A percentile compares a stretch with the other conserved stretches of the same genome.
These are phyloP conservation scores for Sanguinoderma infundibulare DNA, from an alignment of 1,284 basidiomycete genomes.

Conservation along the genomic window DNA sequence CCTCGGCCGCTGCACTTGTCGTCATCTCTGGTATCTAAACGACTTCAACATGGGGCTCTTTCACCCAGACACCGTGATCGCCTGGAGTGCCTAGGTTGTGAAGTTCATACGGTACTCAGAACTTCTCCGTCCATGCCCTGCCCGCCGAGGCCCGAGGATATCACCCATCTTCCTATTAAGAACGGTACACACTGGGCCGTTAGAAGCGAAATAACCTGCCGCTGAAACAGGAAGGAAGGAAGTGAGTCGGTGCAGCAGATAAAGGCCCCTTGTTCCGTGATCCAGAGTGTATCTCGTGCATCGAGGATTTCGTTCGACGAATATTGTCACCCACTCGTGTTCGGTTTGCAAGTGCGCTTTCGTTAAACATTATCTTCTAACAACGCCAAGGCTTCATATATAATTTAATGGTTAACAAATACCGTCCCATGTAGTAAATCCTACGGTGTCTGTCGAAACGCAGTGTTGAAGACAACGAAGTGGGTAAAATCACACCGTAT, in stretches of 20 bases:
- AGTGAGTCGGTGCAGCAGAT: neutral
- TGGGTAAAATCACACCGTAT: no score
- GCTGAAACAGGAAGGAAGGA: neutral
- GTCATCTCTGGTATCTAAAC: neutral
- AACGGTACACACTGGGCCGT: neutral
- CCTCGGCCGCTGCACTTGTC: neutral
- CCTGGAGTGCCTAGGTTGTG: neutral
- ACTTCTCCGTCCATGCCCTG: neutral
- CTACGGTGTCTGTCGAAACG: no score
- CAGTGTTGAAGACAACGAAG: no score
- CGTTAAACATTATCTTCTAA: neutral
- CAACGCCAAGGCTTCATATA: no score
- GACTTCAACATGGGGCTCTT: neutral
- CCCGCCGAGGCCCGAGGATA: neutral
- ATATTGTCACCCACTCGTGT: no score
- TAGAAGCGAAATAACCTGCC: neutral
- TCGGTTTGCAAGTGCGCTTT: neutral
- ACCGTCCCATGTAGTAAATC: no score
- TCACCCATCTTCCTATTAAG: neutral
- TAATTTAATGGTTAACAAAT: no score
- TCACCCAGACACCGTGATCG: neutral
- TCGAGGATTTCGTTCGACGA: neutral
- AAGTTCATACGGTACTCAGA: neutral
- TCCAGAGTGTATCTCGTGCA: no score
- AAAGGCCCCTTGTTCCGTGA: no score